Evolutionary conservation across 1,139 yeast species (phyloP).

Genomic region (Magnusiomyces suaveolens): DNA sequence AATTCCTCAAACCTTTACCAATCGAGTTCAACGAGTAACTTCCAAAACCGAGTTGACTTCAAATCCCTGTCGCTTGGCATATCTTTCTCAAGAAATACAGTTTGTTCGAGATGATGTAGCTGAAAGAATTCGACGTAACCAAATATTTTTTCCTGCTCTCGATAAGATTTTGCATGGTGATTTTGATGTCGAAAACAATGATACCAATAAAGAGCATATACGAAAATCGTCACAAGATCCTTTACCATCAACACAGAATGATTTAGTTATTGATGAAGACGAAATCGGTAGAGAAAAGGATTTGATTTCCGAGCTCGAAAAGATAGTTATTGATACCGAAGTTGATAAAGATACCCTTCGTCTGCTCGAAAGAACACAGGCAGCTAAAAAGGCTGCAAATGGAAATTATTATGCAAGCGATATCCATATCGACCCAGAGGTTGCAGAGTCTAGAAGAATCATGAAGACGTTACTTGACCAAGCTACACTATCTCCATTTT

Average conservation of each 20-base stretch:
- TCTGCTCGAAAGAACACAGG: conserved; percentile 16
- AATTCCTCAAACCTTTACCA: conserved; percentile 63
- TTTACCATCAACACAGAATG: neutral
- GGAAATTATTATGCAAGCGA: conserved; percentile 6
- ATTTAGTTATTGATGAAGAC: conserved; percentile 9
- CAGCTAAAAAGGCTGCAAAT: conserved; percentile 14
- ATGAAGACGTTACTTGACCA: conserved; percentile 79
- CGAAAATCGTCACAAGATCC: neutral
- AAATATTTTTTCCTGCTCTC: conserved; percentile 43
- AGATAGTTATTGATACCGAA: conserved; percentile 12
- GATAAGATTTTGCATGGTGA: conserved; percentile 4
- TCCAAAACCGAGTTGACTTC: conserved; percentile 61
- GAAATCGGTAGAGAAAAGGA: conserved; percentile 16
- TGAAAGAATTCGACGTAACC: conserved; percentile 59
- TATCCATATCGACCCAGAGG: conserved; percentile 29
- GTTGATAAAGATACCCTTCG: conserved; percentile 7
- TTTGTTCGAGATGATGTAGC: conserved; percentile 65
- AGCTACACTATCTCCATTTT: conserved; percentile 77
- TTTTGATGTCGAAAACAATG: neutral
- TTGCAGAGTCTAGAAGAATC: conserved; percentile 61
- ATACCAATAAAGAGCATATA: neutral
- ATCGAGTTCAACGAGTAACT: conserved; percentile 53
- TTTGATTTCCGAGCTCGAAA: conserved; percentile 10
- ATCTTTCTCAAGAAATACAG: conserved; percentile 75
- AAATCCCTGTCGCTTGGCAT: conserved; percentile 71